Evolutionary conservation across 345 rosid genomes (phyloP), one percentile per base, ranked within the genome.

Genomic region (Nasturtium officinale): DNA sequence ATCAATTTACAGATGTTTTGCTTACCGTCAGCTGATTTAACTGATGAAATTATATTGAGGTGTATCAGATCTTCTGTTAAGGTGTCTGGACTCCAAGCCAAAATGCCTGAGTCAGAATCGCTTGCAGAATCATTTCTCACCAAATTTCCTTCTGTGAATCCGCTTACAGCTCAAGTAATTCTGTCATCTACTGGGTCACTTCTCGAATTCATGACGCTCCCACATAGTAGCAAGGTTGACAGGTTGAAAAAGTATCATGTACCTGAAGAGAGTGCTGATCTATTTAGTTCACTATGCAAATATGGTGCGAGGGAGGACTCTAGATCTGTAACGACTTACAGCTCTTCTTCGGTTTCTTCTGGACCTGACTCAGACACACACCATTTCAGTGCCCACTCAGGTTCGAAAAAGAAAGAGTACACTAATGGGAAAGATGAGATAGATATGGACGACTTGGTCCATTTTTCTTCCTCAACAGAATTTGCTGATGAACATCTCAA

Each of bases 231-330:
- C 57, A 87, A 93, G 80, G 76, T 85, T 72, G 77, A 61, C 37
- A 84, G 77, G 17, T 55, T 90, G 63, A 80, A 81, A 65, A 86
- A 77, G 62, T 87, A 77, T 74, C 69, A 78, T 75, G 86, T 89
- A 73, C 84, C 98, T 25, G 86, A 85, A 17, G 98, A 91, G 83
- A 88, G 92, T 67, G 57, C 85, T 61, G 80, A 82, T 56, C 82
- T 91, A 11, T 88, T 91, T 51, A 85, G 85, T 72, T 80, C 85
- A 67, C 74, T 87, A 73, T 85, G 92, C 85, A 84, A 52, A 81
- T 90, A 82, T 65, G 94, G 99, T 55, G 98, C 88, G 74, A 80
- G 87, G 65, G 97, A 92, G 71, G 99, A 95, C 83, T 82, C 99
- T 64, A 91, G 77, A 79, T 95, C 99, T 60, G 82, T 89, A 70